Percentiles rank a stretch among this genome's conserved stretches.
Conservation (phyloP, 73 alveolate species). For the Paraurostyla sp. region DNA sequence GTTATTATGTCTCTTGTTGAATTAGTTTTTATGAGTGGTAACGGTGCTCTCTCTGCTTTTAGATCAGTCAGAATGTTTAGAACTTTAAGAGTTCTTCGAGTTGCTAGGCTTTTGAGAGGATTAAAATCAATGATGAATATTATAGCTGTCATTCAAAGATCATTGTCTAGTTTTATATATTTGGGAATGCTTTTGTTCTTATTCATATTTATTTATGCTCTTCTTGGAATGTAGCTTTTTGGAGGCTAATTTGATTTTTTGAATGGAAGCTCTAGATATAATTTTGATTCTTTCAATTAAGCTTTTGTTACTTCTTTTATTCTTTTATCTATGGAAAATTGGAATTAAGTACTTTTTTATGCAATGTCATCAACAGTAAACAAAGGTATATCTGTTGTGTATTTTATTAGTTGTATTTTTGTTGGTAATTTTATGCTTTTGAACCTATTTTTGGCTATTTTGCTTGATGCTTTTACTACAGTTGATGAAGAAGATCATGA, state of each 20-base stretch:
- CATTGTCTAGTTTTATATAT: slow-evolving; percentile 73
- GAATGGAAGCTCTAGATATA: slow-evolving; percentile 53
- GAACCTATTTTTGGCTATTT: slow-evolving; percentile 71
- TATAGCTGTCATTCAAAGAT: slow-evolving; percentile 73
- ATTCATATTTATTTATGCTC: slow-evolving; percentile 79
- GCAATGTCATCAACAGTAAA: slow-evolving; percentile 43
- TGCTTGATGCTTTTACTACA: slow-evolving; percentile 62
- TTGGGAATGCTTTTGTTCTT: slow-evolving; percentile 80
- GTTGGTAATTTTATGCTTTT: slow-evolving; percentile 68
- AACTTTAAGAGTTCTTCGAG: slow-evolving; percentile 87
- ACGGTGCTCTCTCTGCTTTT: slow-evolving; percentile 78
- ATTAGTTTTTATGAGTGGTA: slow-evolving; percentile 70
- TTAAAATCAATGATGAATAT: slow-evolving; percentile 85
- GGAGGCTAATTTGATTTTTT: slow-evolving; percentile 79
- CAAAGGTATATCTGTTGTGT: slow-evolving; percentile 4
- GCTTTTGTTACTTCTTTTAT: slow-evolving; percentile 63
- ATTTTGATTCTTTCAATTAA: slow-evolving; percentile 45
- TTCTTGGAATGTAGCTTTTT: slow-evolving; percentile 88
- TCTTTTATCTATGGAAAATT: slow-evolving; percentile 77
- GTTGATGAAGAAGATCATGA: slow-evolving; percentile 66
- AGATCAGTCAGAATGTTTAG: slow-evolving; percentile 87
- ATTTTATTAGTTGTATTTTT: slow-evolving; percentile 66
- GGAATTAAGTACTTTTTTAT: slow-evolving; percentile 71
- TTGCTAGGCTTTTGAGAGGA: slow-evolving; percentile 85
- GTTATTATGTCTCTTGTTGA: slow-evolving; percentile 84